Evolutionary conservation across 108 stramenopile species (phyloP).

Genomic region (Cyclostephanos tholiformis): DNA sequence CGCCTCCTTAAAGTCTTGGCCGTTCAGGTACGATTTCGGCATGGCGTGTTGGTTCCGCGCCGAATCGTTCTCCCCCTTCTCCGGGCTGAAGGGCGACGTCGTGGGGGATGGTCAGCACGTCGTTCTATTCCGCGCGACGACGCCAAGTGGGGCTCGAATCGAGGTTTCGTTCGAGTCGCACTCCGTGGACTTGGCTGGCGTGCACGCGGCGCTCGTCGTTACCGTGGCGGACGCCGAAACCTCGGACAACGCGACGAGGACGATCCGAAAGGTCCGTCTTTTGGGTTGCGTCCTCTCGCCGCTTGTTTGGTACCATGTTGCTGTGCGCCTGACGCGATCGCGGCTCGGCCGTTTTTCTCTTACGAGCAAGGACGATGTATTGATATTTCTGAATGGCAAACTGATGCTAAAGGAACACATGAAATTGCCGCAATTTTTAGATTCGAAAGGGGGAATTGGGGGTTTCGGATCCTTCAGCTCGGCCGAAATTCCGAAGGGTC

Average conservation of each 20-base stretch:
- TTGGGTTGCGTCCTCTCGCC: slow-evolving; percentile 68
- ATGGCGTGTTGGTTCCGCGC: slow-evolving; percentile 82
- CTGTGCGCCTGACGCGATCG: slow-evolving; percentile 71
- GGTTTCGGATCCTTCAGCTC: slow-evolving; percentile 27
- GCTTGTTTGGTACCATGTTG: slow-evolving; percentile 81
- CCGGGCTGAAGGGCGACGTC: neutral
- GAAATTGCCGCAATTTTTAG: slow-evolving; percentile 57
- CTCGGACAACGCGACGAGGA: slow-evolving; percentile 9
- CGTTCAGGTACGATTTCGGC: slow-evolving; percentile 80
- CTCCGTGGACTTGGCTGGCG: slow-evolving; percentile 21
- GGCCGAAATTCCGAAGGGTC: neutral
- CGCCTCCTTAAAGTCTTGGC: slow-evolving; percentile 57
- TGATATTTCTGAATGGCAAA: slow-evolving; percentile 82
- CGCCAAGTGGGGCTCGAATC: slow-evolving; percentile 59
- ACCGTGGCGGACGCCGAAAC: slow-evolving; percentile 54
- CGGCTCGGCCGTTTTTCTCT: slow-evolving; percentile 67
- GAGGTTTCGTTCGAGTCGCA: slow-evolving; percentile 56
- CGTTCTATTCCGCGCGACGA: slow-evolving; percentile 51
- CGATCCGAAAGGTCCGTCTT: slow-evolving; percentile 48
- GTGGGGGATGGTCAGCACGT: slow-evolving; percentile 5
- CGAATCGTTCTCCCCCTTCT: slow-evolving; percentile 49
- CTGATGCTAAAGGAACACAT: slow-evolving; percentile 64
- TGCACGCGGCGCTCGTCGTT: slow-evolving; percentile 27
- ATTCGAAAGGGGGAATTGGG: slow-evolving; percentile 10
- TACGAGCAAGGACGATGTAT: slow-evolving; percentile 63